These are phyloP conservation scores for Jatropha curcas DNA, from an alignment of 345 rosid species.

Conservation along the genomic window DNA sequence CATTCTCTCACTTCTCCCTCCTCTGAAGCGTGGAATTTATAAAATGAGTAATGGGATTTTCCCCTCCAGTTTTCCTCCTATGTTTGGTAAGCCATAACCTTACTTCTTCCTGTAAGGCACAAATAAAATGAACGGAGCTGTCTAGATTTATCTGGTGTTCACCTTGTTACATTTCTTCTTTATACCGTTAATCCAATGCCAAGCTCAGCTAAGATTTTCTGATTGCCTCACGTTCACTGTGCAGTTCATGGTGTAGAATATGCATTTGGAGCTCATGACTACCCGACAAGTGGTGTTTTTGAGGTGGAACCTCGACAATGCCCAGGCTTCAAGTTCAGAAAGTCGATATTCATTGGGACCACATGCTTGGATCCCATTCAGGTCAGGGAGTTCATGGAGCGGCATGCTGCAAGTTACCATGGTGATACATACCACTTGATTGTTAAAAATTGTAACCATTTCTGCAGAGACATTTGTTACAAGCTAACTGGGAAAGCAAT, in stretches of 20 bases:
- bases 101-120: neutral
- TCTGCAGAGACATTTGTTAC: conserved; percentile 75
- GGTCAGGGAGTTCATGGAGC: conserved; percentile 92
- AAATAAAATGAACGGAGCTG: neutral
- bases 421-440: conserved; percentile 96
- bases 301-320: conserved; percentile 38
- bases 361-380: conserved; percentile 78
- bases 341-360: conserved; percentile 59
- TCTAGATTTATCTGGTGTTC: neutral
- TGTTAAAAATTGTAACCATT: conserved; percentile 94
- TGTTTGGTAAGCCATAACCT: neutral
- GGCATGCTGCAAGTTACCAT: conserved; percentile 65
- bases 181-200: neutral
- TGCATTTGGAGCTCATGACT: conserved; percentile 39
- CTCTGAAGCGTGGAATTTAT: no score
- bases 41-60: neutral
- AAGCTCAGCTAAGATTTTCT: conserved; percentile 2
- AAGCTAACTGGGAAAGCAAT: conserved; percentile 74
- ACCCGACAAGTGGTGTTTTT: conserved; percentile 24
- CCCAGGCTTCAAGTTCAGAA: conserved; percentile 36
- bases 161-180: neutral
- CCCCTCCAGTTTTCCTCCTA: neutral
- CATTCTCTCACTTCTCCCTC: no score
- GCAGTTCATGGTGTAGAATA: conserved; percentile 37
- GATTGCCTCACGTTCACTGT: conserved; percentile 9